Conservation (phyloP, 345 rosid genomes). For the Nasturtium officinale region DNA sequence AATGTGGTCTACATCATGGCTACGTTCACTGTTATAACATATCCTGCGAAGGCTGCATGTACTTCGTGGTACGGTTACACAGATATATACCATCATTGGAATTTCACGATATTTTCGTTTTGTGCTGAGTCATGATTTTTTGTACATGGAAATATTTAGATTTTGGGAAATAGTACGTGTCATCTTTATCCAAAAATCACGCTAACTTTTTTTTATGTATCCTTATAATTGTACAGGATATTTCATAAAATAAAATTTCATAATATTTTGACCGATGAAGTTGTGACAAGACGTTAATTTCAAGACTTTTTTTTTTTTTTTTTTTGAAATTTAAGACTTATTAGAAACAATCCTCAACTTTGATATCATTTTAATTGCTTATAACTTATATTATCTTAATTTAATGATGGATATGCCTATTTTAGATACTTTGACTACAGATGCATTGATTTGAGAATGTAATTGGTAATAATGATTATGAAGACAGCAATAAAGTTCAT, state of each 20-base stretch:
- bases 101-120: neutral
- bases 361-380: neutral
- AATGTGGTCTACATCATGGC: conserved; percentile 33
- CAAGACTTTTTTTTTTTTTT: neutral
- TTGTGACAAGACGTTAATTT: neutral
- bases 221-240: neutral
- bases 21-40: conserved; percentile 16
- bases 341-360: neutral
- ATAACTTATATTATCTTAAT: neutral
- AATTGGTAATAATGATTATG: neutral
- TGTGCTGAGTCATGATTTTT: neutral
- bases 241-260: neutral
- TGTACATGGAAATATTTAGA: neutral
- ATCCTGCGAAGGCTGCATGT: conserved; percentile 11
- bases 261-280: neutral
- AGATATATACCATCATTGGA: neutral
- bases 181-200: conserved; percentile 13
- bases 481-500: neutral
- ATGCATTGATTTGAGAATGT: neutral
- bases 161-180: conserved; percentile 10
- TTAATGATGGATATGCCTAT: neutral
- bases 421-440: neutral
- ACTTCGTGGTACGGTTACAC: conserved; percentile 9
- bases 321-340: neutral
- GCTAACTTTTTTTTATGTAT: neutral